Evolutionary conservation across 306 rosid species (phyloP), one percentile per base, ranked within the genome.

Genomic region (Adenanthera pavonina): DNA sequence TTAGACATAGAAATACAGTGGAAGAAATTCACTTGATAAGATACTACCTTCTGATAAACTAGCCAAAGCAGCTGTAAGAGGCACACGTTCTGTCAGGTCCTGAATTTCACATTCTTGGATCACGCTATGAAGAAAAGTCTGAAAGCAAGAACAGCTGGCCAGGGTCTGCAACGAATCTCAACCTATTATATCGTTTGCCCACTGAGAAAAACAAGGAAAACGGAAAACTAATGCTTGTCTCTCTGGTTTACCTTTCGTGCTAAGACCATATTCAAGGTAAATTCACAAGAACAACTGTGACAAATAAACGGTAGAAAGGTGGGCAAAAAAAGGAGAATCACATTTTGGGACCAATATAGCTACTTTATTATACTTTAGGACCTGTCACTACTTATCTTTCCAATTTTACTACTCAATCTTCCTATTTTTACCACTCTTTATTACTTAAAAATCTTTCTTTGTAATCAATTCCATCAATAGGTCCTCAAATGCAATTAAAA

Each of bases 101-200:
- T 86, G 86, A n/a, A 19, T 82, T 81, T 82, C 90, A 65, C 74
- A 84, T 77, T 95, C 95, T 74, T 68, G 81, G 48, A 93, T 78
- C 30, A 83, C 85, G 43, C 69, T 72, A 9, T 81, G 84, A 61
- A 93, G 87, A 87, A 89, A 95, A 69, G 88, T 81, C 73, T 87
- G 93, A 79, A 95, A 93, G 83, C 62, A 82, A 75, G 79, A 78
- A 84, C 97, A 93, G 83, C 99, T 92, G 2, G 96, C 98, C 12
- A 95, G 84, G 81, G 96, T 95, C 99, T 93, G 88, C 38, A 85
- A 72, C 52, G 25, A 8, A n/a, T 62, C 68, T 46, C 70, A 56
- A 83, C 59, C 71, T 25, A 49, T 67, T 8, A 51, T 6, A 4
- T 40, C n/a, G 69, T 59, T 73, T 25, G 46, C 74, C 40, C 12